phyloP scores from a whole-genome alignment of 2,329 filamentous ascomycete genomes.

The Alternaria consortialis region DNA sequence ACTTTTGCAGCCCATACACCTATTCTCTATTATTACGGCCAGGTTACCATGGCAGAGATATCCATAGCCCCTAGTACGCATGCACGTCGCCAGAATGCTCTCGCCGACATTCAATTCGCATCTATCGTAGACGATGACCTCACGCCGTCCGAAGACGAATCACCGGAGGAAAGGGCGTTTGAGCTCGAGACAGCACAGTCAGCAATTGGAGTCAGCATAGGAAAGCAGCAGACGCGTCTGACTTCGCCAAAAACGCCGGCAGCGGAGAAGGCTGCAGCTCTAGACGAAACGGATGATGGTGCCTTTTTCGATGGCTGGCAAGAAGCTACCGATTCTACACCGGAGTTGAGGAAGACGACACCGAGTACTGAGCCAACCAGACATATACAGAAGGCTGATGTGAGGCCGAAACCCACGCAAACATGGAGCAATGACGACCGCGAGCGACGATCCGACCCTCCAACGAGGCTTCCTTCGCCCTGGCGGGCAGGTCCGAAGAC shows the following conservation, averaged over 20 bases:
- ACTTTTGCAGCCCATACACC: slow-evolving; percentile 8
- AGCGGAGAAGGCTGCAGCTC: slow-evolving; percentile 65
- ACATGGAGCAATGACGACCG: slow-evolving; percentile 14
- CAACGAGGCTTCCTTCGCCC: slow-evolving; percentile 54
- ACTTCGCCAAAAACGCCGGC: slow-evolving; percentile 66
- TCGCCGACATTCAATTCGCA: slow-evolving; percentile 55
- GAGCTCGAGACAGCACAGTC: slow-evolving; percentile 53
- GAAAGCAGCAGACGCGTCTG: slow-evolving; percentile 64
- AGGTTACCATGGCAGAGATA: slow-evolving; percentile 33
- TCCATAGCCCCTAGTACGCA: slow-evolving; percentile 11
- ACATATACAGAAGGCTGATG: not conserved
- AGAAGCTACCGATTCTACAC: slow-evolving; percentile 17
- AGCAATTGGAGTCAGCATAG: slow-evolving; percentile 68
- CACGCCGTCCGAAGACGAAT: slow-evolving; percentile 58
- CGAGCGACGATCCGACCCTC: slow-evolving; percentile 20
- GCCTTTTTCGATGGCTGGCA: slow-evolving; percentile 59
- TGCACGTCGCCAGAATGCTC: slow-evolving; percentile 46
- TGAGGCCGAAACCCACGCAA: not conserved
- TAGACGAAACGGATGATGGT: slow-evolving; percentile 58
- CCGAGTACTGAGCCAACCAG: not conserved
- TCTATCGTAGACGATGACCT: slow-evolving; percentile 50
- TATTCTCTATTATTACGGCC: slow-evolving; percentile 3
- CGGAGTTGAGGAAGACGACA: slow-evolving; percentile 1
- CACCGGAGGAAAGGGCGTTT: slow-evolving; percentile 38
- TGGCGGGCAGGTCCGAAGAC: slow-evolving; percentile 54